These are phyloP conservation scores for Letharia columbiana DNA, from an alignment of 495 filamentous ascomycete species.

Conservation along the genomic window DNA sequence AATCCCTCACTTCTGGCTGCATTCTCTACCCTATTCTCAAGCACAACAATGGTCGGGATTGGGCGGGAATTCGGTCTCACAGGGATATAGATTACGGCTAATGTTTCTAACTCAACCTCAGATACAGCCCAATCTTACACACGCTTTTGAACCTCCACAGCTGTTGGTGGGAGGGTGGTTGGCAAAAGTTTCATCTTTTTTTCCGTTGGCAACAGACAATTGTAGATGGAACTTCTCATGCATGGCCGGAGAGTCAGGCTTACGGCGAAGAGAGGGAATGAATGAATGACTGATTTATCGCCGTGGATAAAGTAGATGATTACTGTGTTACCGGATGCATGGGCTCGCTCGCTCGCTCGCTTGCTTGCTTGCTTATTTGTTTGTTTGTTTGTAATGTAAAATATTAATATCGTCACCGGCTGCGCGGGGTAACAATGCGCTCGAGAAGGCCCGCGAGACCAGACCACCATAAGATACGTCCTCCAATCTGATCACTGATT, in stretches of 20 bases:
- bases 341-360: not conserved
- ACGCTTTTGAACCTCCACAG: not conserved
- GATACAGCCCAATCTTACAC: conserved; percentile 7
- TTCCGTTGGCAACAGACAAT: too few species aligned
- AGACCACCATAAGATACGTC: not conserved
- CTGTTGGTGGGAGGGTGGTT: not conserved
- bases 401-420: not conserved
- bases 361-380: too few species aligned
- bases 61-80: conserved; percentile 7
- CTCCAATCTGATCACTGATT: conserved; percentile 1
- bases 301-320: not conserved
- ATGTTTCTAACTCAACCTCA: not conserved
- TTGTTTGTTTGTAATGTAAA: not conserved
- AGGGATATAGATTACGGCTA: conserved; percentile 8
- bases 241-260: too few species aligned
- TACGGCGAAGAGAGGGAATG: not conserved
- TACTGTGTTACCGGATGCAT: conserved; percentile 1
- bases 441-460: not conserved
- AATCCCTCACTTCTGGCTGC: conserved; percentile 13
- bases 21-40: not conserved
- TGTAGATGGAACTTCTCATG: too few species aligned
- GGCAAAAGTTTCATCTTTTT: not conserved
- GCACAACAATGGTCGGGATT: conserved; percentile 12
- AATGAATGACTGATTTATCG: not conserved
- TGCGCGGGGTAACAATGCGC: conserved; percentile 13